Conservation (phyloP, 495 filamentous ascomycete genomes). For the Terfezia claveryi region DNA sequence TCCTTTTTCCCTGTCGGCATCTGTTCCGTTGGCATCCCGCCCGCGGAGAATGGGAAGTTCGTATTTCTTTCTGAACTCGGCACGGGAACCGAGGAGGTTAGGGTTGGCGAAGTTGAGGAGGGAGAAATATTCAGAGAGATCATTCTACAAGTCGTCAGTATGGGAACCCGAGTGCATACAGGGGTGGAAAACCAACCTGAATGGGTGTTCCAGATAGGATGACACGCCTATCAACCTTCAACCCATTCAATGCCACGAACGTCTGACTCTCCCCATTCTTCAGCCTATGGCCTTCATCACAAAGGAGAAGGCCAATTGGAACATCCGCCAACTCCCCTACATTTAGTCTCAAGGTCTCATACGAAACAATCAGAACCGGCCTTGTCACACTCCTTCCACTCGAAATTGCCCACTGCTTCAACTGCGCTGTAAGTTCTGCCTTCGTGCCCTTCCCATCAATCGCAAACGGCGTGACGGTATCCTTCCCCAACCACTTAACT, state of each 20-base stretch:
- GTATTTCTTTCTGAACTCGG: slow-evolving; percentile 86
- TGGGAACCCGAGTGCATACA: background rate
- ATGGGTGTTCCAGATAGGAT: slow-evolving; percentile 96
- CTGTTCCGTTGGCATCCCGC: slow-evolving; percentile 73
- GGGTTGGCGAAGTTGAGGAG: slow-evolving; percentile 95
- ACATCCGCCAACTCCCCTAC: slow-evolving; percentile 69
- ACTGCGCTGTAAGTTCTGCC: slow-evolving; percentile 66
- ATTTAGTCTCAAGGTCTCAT: slow-evolving; percentile 84
- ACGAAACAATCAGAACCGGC: slow-evolving; percentile 97
- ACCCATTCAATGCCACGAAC: slow-evolving; percentile 66
- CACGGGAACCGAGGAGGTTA: slow-evolving; percentile 64
- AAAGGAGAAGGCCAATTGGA: slow-evolving; percentile 83
- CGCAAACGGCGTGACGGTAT: slow-evolving; percentile 81
- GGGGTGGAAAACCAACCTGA: slow-evolving; percentile 24
- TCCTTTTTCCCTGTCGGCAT: slow-evolving; percentile 60
- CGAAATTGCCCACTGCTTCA: slow-evolving; percentile 87
- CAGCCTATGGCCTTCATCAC: slow-evolving; percentile 93
- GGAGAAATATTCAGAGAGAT: slow-evolving; percentile 91
- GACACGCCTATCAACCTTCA: slow-evolving; percentile 78
- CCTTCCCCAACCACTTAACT: slow-evolving; percentile 85
- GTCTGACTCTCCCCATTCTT: slow-evolving; percentile 96
- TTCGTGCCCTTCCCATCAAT: slow-evolving; percentile 94
- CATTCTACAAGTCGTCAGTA: slow-evolving; percentile 30
- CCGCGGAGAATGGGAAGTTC: slow-evolving; percentile 84
- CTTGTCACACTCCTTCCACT: slow-evolving; percentile 73